Evolutionary conservation across 2,329 filamentous ascomycete species (phyloP).

Genomic region (Endocalyx cinctus): DNA sequence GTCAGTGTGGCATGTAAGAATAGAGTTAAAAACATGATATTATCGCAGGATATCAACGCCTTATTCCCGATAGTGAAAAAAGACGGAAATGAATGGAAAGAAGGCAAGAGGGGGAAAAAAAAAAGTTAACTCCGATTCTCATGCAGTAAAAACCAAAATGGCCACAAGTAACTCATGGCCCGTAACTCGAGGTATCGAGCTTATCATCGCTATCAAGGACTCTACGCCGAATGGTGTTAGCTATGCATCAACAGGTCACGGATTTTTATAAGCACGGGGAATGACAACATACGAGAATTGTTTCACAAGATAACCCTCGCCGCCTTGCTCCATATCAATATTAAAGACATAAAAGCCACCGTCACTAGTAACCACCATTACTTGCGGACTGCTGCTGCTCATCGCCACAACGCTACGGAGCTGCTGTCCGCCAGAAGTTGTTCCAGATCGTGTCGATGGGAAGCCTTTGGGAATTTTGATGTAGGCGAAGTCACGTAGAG

Average conservation of each 20-base stretch:
- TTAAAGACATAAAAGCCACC: constrained; percentile 93
- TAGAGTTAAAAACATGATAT: no score
- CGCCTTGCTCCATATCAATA: constrained; percentile 90
- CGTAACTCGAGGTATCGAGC: constrained; percentile 44
- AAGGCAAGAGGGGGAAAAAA: no score
- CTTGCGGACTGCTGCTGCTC: constrained; percentile 88
- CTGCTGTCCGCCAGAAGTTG: constrained; percentile 35
- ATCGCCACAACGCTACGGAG: constrained; percentile 93
- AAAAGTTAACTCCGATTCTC: no score
- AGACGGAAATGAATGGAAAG: no score
- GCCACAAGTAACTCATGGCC: no score
- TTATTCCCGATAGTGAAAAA: no score
- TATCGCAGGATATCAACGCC: no score
- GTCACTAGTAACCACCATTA: constrained; percentile 97
- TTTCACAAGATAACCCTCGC: constrained; percentile 85
- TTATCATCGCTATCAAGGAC: constrained; percentile 53
- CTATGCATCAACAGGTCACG: no score
- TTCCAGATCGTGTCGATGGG: constrained; percentile 22
- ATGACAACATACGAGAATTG: constrained; percentile 75
- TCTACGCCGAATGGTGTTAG: constrained; percentile 24
- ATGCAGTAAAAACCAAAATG: no score
- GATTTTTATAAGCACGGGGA: neutral
- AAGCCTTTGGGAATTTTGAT: constrained; percentile 76
- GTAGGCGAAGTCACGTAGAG: constrained; percentile 89
- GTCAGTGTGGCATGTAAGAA: no score